A percentile compares a stretch with the other conserved stretches of the same genome.
Conservation (phyloP, 108 stramenopile genomes). For the Tribonema minus region DNA sequence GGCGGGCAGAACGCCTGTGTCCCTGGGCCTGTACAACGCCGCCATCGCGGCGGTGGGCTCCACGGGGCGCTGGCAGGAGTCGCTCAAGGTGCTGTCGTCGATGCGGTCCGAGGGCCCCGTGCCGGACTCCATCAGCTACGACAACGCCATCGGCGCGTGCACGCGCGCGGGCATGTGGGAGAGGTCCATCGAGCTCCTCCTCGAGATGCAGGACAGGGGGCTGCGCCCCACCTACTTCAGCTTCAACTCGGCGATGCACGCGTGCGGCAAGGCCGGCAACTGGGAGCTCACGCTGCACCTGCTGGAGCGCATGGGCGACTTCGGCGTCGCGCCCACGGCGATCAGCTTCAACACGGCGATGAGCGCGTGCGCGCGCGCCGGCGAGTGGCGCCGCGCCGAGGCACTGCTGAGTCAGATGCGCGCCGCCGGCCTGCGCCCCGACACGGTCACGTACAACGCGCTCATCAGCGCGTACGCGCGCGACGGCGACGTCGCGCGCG, state of each 20-base stretch:
- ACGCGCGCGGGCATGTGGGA: conserved; percentile 16
- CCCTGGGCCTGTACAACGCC: background rate
- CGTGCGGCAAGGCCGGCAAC: conserved; percentile 12
- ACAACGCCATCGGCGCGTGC: conserved; percentile 19
- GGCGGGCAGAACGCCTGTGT: too few relatives aligned
- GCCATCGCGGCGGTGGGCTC: too few relatives aligned
- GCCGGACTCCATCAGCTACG: conserved; percentile 12
- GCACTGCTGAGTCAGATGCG: background rate
- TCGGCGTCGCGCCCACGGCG: background rate
- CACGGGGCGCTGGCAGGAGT: background rate
- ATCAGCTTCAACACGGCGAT: conserved; percentile 32
- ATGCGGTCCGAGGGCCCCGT: too few relatives aligned
- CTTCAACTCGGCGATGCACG: conserved; percentile 39
- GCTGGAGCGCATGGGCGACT: background rate
- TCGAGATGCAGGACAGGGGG: conserved; percentile 12
- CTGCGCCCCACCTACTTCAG: conserved; percentile 1
- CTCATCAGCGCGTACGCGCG: too few relatives aligned
- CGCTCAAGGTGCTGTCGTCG: too few relatives aligned
- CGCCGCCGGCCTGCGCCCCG: background rate
- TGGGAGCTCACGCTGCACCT: conserved; percentile 19
- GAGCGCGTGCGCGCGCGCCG: conserved; percentile 12
- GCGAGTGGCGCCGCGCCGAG: background rate
- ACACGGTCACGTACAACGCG: background rate
- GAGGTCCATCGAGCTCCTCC: background rate
- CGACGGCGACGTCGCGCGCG: too few relatives aligned